Base-by-base conservation (phyloP, 225 moss, liverwort and hornwort genomes). In the Thuidium tamariscinum region DNA sequence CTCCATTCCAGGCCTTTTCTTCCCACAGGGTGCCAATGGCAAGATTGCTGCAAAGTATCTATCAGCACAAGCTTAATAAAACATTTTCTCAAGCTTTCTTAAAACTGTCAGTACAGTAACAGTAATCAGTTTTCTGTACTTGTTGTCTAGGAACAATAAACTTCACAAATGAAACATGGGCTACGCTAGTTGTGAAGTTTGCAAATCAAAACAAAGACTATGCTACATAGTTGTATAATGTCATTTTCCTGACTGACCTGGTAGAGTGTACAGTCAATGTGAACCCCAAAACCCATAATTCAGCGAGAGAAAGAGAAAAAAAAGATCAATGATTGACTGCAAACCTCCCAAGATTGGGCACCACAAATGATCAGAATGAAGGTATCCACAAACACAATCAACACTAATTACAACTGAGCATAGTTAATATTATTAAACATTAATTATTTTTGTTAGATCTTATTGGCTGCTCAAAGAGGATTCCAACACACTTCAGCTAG, bases 1-100 rank as follows among this genome's bases (percentile, higher is more conserved):
- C 37, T 91, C 91, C 75, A 91, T 90, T 42, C 92, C 94, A 37
- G 94, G 94, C 66, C 78, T 90, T 6, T 95, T 95, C 86, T 95
- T 91, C 69, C 93, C 94, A 22, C 69, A 87, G 1, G 92, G 93
- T 27, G 91, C 89, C 66, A 91, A 89, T 10, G 91, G 94, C 5
- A 90, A 80, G 51, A 75, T 89, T 32, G 90, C 91, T 65, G 56
- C 87, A 71, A 89, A 90, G 42, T 93, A 92, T 70, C 48, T 93
- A 4, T 48, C 56, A 1, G 16, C 76, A 36, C 42, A n/a, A 2
- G 60, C 79, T 51, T 62, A 37, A 39, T 4, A 57, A 11, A 16
- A 32, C 20, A n/a, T 19, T 32, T 44, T 10, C 22, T 52, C 54
- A 48, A 88, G 3, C 54, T 88, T 78, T 42, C 44, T 71, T 17